Conservation (phyloP, 2,329 filamentous ascomycete species). For the Colletotrichum tropicale region DNA sequence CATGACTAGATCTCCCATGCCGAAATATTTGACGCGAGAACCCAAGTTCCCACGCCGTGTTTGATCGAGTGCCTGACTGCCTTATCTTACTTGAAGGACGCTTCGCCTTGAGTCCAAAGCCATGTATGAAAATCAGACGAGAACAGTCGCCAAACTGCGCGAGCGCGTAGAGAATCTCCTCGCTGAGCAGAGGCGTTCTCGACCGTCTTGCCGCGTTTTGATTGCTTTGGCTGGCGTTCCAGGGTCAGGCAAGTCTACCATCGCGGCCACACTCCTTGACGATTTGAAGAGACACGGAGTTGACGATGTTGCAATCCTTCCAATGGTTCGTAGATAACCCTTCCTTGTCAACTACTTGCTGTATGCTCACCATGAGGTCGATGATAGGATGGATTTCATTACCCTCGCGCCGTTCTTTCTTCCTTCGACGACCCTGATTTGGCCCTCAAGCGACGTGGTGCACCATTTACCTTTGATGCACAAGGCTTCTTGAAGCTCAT, state of each 20-base stretch:
- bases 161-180: slow-evolving; percentile 10
- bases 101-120: not conserved
- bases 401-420: slow-evolving; percentile 25
- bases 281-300: slow-evolving; percentile 14
- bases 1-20: not conserved
- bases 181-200: not conserved
- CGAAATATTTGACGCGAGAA: not conserved
- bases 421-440: slow-evolving; percentile 23
- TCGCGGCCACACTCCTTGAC: slow-evolving; percentile 24
- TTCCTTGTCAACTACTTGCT: not conserved
- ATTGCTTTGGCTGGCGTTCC: slow-evolving; percentile 34
- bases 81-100: not conserved
- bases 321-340: slow-evolving; percentile 29
- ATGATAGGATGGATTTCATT: slow-evolving; percentile 33
- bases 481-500: slow-evolving; percentile 24
- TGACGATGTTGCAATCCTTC: slow-evolving; percentile 25
- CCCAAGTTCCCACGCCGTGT: not conserved
- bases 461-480: slow-evolving; percentile 34
- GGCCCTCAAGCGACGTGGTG: slow-evolving; percentile 29
- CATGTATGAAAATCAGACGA: not conserved
- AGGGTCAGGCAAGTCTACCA: slow-evolving; percentile 31
- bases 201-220: slow-evolving; percentile 23
- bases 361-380: not conserved
- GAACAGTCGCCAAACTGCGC: not conserved
- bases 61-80: not conserved